These are phyloP conservation scores for Colletotrichum lindemuthianum DNA, from an alignment of 2,329 filamentous ascomycete species.

Conservation along the genomic window DNA sequence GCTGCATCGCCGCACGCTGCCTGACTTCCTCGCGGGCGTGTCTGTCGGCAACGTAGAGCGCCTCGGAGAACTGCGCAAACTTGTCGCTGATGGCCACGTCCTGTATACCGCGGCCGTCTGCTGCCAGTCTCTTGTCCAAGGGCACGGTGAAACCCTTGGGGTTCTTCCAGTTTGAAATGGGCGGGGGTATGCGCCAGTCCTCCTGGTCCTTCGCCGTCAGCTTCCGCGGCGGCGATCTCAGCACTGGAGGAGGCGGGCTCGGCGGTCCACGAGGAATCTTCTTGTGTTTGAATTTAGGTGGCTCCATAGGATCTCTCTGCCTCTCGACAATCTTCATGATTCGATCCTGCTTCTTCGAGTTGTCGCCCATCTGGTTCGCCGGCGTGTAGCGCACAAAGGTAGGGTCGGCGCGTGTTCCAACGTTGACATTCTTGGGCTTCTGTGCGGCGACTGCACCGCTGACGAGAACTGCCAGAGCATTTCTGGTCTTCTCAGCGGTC, in stretches of 20 bases:
- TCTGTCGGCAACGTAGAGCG: conserved; percentile 91
- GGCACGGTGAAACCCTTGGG: conserved; percentile 98
- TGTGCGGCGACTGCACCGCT: conserved; percentile 89
- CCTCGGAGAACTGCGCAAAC: conserved; percentile 95
- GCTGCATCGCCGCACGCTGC: conserved; percentile 93
- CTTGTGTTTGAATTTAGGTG: conserved; percentile 98
- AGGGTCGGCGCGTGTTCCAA: conserved; percentile 81
- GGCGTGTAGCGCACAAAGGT: conserved; percentile 97
- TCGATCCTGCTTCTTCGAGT: conserved; percentile 87
- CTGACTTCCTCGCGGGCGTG: conserved; percentile 96
- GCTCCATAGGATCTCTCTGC: conserved; percentile 94
- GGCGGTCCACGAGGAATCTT: conserved; percentile 95
- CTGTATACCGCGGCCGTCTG: conserved; percentile 90
- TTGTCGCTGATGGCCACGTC: conserved; percentile 98
- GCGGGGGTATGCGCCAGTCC: conserved; percentile 88
- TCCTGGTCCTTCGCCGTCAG: conserved; percentile 97
- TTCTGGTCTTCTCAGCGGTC: conserved; percentile 88
- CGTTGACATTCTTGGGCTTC: conserved; percentile 94
- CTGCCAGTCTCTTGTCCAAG: conserved; percentile 92
- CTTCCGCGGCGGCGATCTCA: conserved; percentile 95
- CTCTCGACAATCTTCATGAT: conserved; percentile 99
- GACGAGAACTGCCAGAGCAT: conserved; percentile 83
- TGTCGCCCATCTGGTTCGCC: conserved; percentile 93
- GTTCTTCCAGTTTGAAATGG: conserved; percentile 99
- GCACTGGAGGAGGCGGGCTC: conserved; percentile 90